A percentile compares a stretch with the other conserved stretches of the same genome.
Conservation (phyloP, 371 early-diverging fungal species). For the Choanephora cucurbitarum region DNA sequence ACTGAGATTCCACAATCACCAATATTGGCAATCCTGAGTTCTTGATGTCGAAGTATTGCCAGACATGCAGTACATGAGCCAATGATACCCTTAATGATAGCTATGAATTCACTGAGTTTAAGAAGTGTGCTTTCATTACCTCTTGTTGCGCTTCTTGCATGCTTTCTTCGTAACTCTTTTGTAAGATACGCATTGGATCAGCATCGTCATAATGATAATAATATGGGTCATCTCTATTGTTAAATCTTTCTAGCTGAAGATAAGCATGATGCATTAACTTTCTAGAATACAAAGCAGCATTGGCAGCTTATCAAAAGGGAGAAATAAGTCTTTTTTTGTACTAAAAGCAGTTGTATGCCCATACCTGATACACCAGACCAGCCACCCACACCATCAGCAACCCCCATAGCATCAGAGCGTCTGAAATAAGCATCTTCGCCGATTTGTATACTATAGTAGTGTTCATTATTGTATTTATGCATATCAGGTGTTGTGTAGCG, state of each 20-base stretch:
- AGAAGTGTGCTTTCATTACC: conserved; percentile 34
- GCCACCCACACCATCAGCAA: conserved; percentile 87
- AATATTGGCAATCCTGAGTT: conserved; percentile 86
- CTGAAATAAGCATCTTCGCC: conserved; percentile 86
- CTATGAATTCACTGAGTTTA: not conserved
- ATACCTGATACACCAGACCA: conserved; percentile 63
- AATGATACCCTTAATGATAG: conserved; percentile 69
- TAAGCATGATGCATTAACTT: conserved; percentile 90
- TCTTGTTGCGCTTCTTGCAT: conserved; percentile 67
- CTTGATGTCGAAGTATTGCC: conserved; percentile 83
- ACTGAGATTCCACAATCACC: conserved; percentile 91
- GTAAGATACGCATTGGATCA: conserved; percentile 69
- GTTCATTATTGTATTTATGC: conserved; percentile 49
- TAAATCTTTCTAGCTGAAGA: conserved; percentile 70
- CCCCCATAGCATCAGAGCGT: conserved; percentile 76
- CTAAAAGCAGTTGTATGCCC: not conserved
- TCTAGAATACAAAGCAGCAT: conserved; percentile 85
- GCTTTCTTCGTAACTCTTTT: conserved; percentile 70
- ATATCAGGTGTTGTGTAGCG: conserved; percentile 21
- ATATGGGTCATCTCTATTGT: conserved; percentile 28
- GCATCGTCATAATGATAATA: conserved; percentile 21
- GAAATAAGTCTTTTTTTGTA: conserved; percentile 6
- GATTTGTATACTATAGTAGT: conserved; percentile 78
- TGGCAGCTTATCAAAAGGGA: conserved; percentile 58
- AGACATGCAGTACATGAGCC: conserved; percentile 92